A percentile compares a stretch with the other conserved stretches of the same genome.
phyloP scores from a whole-genome alignment of 2,329 filamentous ascomycete species.

The Xylariales sp. region DNA sequence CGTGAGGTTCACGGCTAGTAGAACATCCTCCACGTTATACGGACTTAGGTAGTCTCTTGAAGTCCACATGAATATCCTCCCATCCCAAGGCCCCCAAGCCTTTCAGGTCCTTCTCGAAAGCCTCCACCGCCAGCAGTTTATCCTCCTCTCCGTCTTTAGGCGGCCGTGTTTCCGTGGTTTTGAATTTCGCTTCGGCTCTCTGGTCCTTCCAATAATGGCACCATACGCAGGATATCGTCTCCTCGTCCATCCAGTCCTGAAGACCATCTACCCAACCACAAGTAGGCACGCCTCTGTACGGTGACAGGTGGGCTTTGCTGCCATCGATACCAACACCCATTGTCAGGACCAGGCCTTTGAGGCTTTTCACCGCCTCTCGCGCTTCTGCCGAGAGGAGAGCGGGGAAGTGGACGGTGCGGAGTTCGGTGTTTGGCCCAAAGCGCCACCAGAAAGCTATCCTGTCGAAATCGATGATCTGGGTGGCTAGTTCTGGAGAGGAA shows the following conservation, averaged over 20 bases:
- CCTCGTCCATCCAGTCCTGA: slow-evolving; percentile 16
- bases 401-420: slow-evolving; percentile 35
- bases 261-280: slow-evolving; percentile 27
- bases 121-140: slow-evolving; percentile 21
- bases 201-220: slow-evolving; percentile 33
- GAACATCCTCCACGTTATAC: background rate
- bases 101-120: slow-evolving; percentile 27
- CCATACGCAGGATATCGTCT: slow-evolving; percentile 29
- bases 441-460: slow-evolving; percentile 33
- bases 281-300: slow-evolving; percentile 29
- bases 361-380: slow-evolving; percentile 20
- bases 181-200: slow-evolving; percentile 30
- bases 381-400: slow-evolving; percentile 3
- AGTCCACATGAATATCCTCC: slow-evolving; percentile 33
- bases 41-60: slow-evolving; percentile 28
- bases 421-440: slow-evolving; percentile 26
- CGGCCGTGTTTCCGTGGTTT: slow-evolving; percentile 22
- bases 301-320: slow-evolving; percentile 23
- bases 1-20: too few relatives aligned
- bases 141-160: slow-evolving; percentile 23
- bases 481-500: slow-evolving; percentile 16
- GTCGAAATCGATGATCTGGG: slow-evolving; percentile 28
- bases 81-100: slow-evolving; percentile 27
- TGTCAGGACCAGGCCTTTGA: slow-evolving; percentile 26
- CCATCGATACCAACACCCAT: slow-evolving; percentile 29